These are phyloP conservation scores for Pulveroboletus sp. DNA, from an alignment of 768 basidiomycete genomes.

Conservation along the genomic window DNA sequence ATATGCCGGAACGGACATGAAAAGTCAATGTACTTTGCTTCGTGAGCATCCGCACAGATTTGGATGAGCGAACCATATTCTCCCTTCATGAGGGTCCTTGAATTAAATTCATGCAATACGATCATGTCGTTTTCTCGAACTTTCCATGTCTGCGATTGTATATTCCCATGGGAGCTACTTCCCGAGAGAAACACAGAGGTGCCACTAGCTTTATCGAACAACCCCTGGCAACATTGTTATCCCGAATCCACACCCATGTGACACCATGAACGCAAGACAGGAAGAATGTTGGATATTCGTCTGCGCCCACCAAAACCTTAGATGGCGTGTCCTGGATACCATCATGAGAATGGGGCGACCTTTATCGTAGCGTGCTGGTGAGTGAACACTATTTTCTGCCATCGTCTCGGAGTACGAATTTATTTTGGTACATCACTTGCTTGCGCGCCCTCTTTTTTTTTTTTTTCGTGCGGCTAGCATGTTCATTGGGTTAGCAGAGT, in stretches of 20 bases:
- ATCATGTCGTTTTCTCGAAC: neutral
- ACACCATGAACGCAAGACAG: neutral
- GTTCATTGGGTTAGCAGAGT: no score
- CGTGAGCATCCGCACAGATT: neutral
- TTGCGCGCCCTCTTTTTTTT: neutral
- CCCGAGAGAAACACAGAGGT: neutral
- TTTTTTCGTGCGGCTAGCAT: neutral
- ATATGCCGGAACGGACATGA: neutral
- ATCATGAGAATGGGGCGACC: neutral
- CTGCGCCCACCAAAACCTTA: no score
- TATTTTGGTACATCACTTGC: neutral
- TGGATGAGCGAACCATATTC: neutral
- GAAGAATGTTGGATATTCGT: neutral
- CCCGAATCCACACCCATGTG: neutral
- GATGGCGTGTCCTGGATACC: neutral
- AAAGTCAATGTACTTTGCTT: no score
- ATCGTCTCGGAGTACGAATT: neutral
- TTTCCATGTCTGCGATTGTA: neutral
- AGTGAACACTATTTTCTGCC: neutral
- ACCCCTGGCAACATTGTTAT: neutral
- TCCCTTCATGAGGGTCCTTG: neutral
- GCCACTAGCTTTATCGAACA: neutral
- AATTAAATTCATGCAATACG: neutral
- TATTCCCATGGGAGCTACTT: slow-evolving; percentile 2
- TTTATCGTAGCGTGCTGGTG: neutral